Conservation (phyloP, 768 basidiomycete species). For the Mycena kentingensis region DNA sequence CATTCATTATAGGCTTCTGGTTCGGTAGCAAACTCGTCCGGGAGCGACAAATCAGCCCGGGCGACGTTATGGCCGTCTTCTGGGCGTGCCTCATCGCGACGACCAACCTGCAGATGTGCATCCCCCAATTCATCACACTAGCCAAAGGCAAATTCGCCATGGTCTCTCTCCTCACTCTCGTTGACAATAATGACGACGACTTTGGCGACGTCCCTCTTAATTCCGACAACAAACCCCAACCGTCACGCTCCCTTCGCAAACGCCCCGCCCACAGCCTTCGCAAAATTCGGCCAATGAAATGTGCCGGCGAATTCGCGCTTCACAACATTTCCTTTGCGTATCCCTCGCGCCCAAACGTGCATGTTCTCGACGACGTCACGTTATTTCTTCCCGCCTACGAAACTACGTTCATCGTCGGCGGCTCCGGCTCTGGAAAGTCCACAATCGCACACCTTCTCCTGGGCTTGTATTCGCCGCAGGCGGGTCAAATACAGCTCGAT, state of each 20-base stretch:
- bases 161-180: constrained; percentile 56
- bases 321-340: constrained; percentile 68
- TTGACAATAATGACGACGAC: constrained; percentile 36
- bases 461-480: constrained; percentile 57
- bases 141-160: constrained; percentile 72
- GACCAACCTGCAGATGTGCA: constrained; percentile 65
- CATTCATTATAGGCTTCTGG: constrained; percentile 57
- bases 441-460: constrained; percentile 74
- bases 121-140: constrained; percentile 64
- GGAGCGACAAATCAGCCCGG: constrained; percentile 55
- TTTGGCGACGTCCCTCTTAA: constrained; percentile 17
- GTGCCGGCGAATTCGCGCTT: constrained; percentile 65
- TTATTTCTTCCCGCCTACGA: constrained; percentile 73
- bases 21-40: constrained; percentile 73
- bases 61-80: constrained; percentile 77
- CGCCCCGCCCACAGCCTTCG: constrained; percentile 36
- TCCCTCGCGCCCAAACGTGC: constrained; percentile 65
- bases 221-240: constrained; percentile 7
- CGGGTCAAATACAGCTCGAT: constrained; percentile 65
- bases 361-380: constrained; percentile 58
- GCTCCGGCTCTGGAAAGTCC: constrained; percentile 78
- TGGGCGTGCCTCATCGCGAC: constrained; percentile 81
- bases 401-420: constrained; percentile 79
- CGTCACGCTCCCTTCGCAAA: constrained; percentile 21
- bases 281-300: constrained; percentile 55